Evolutionary conservation across 2,329 filamentous ascomycete species (phyloP).

Genomic region (Aureobasidium sp.): DNA sequence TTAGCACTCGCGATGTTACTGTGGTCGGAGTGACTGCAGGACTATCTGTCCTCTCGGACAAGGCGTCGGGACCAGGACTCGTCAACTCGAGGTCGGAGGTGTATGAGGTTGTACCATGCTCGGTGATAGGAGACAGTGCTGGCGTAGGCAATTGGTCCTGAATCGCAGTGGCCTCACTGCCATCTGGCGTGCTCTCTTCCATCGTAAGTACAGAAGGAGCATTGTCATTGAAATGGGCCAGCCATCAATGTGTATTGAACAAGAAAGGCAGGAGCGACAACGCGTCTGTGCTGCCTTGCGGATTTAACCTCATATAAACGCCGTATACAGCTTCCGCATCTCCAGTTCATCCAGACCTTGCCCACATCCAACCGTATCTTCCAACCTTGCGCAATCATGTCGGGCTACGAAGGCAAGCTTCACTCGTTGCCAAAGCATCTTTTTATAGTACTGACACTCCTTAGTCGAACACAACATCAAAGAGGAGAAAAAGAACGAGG

Average conservation of each 20-base stretch:
- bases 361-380: not conserved
- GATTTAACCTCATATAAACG: slow-evolving; percentile 1
- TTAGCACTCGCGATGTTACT: not conserved
- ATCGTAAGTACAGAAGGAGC: not conserved
- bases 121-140: slow-evolving; percentile 24
- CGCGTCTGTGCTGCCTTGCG: not conserved
- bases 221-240: not conserved
- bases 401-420: slow-evolving; percentile 39
- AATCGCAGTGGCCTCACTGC: not conserved
- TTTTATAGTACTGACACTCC: slow-evolving; percentile 16
- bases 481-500: slow-evolving; percentile 27
- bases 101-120: slow-evolving; percentile 18
- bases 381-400: slow-evolving; percentile 29
- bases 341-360: not conserved
- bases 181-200: not conserved
- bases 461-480: slow-evolving; percentile 45
- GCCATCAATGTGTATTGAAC: not conserved
- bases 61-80: not conserved
- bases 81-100: not conserved
- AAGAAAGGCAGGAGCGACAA: slow-evolving; percentile 5
- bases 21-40: not conserved
- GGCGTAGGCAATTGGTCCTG: slow-evolving; percentile 24
- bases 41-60: not conserved
- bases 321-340: not conserved
- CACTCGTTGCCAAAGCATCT: not conserved